Evolutionary conservation across 1,284 basidiomycete species (phyloP).

Genomic region (Sporisorium exsertum): DNA sequence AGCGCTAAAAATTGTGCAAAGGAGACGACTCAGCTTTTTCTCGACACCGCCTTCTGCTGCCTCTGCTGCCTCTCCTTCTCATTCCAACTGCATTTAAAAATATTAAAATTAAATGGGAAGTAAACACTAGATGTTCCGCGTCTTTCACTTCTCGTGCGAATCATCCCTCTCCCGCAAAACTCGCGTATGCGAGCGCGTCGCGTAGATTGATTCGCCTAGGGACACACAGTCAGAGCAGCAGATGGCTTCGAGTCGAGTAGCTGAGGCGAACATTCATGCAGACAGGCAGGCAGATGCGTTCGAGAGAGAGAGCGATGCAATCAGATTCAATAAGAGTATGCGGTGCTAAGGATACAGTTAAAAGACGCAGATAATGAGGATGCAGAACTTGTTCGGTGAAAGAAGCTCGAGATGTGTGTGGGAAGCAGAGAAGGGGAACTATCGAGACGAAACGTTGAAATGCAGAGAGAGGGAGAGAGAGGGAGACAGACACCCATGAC

Average conservation of each 20-base stretch:
- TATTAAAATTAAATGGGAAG: neutral
- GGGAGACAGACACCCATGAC: slow-evolving; percentile 1
- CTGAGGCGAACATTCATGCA: neutral
- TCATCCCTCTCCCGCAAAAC: neutral
- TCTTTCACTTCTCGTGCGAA: slow-evolving; percentile 15
- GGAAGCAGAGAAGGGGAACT: neutral
- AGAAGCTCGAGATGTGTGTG: neutral
- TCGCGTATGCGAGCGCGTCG: slow-evolving; percentile 15
- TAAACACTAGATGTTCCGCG: too few relatives aligned
- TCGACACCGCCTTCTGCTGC: slow-evolving; percentile 8
- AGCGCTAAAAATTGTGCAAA: neutral
- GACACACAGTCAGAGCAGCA: neutral
- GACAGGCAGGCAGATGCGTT: neutral
- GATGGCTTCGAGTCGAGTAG: too few relatives aligned
- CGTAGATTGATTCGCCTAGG: too few relatives aligned
- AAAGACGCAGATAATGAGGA: neutral
- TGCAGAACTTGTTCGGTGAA: neutral
- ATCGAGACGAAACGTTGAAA: slow-evolving; percentile 1
- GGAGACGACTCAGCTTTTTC: slow-evolving; percentile 3
- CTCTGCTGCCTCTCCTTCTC: neutral
- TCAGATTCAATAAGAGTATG: slow-evolving; percentile 11
- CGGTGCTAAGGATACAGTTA: slow-evolving; percentile 38
- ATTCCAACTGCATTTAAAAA: slow-evolving; percentile 2
- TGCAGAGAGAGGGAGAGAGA: slow-evolving; percentile 4
- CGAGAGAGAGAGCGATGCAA: neutral